Base-by-base conservation (phyloP, 805 yeast species). In the Candida andamanensis region DNA sequence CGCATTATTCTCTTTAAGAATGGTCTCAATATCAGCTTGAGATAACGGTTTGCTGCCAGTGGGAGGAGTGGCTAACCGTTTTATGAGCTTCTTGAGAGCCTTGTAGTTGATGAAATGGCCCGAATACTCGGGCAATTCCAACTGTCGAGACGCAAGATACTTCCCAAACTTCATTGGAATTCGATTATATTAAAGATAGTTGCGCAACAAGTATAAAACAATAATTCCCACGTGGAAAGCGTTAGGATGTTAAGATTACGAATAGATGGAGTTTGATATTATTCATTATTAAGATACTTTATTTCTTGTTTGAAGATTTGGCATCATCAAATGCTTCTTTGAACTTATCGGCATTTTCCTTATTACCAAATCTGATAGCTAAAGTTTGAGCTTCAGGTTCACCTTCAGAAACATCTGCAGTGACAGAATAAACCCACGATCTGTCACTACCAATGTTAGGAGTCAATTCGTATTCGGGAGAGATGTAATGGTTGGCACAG, bases 361-460 rank as follows among this genome's bases (percentile, higher is more conserved):
- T 83, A 66, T 71, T 76, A 46, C 90, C 92, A 54, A 92, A 92
- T 64, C 98, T 82, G 48, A 92, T 89, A 41, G 98, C 98, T 62
- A 92, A 77, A 33, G 97, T 90, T 65, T 80, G 86, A 28, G 96
- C 95, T 68, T 89, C 96, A 29, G 97, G 85, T 54, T 73, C 87
- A 46, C 97, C 97, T 60, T 92, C 98, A 33, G 95, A 80, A 34
- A 89, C 76, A 59, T 90, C 98, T 24, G 94, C 95, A 31, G 95
- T 80, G 40, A 87, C 95, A 32, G 78, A 76, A 69, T 92, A 92
- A 44, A 92, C 97, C 98, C 98, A 92, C 21, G 96, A 86, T 72
- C 96, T 83, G 60, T 92, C 98, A 39, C 92, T 80, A 30, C 98
- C 97, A 45, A 92, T 89, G 57, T 92, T 92, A 51, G 97, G 86